These are phyloP conservation scores for Coemansia asiatica DNA, from an alignment of 192 early-diverging fungal genomes.

Conservation along the genomic window DNA sequence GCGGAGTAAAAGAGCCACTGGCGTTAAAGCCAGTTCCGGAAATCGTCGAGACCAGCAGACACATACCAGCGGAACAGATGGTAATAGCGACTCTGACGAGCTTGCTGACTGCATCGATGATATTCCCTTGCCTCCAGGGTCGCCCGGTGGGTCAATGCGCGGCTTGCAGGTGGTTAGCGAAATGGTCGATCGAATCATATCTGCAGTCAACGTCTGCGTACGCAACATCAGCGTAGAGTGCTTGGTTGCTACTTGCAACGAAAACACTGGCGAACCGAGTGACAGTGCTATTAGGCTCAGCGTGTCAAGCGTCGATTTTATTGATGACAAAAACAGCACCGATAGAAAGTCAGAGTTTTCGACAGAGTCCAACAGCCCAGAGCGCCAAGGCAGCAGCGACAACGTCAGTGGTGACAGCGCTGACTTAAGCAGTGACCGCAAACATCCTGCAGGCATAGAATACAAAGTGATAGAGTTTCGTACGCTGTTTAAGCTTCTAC, in stretches of 20 bases:
- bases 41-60: not conserved
- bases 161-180: slow-evolving; percentile 76
- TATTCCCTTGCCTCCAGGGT: slow-evolving; percentile 30
- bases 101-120: slow-evolving; percentile 34
- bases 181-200: slow-evolving; percentile 83
- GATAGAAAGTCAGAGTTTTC: slow-evolving; percentile 15
- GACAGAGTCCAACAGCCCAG: slow-evolving; percentile 5
- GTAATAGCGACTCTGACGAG: slow-evolving; percentile 18
- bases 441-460: slow-evolving; percentile 45
- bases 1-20: slow-evolving; percentile 7
- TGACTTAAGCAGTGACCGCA: slow-evolving; percentile 18
- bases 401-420: slow-evolving; percentile 14
- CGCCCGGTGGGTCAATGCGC: slow-evolving; percentile 51
- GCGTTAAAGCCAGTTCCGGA: not conserved
- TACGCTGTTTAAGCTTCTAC: slow-evolving; percentile 42
- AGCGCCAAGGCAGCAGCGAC: slow-evolving; percentile 12
- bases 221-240: slow-evolving; percentile 42
- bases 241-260: slow-evolving; percentile 22
- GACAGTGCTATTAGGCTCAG: slow-evolving; percentile 43
- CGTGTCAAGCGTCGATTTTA: slow-evolving; percentile 46
- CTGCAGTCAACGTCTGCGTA: slow-evolving; percentile 72
- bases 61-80: too few relatives aligned
- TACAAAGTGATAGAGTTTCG: slow-evolving; percentile 49
- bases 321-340: slow-evolving; percentile 39
- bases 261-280: slow-evolving; percentile 13